Conservation (phyloP, 2,329 filamentous ascomycete species). For the Xylariaceae sp. region DNA sequence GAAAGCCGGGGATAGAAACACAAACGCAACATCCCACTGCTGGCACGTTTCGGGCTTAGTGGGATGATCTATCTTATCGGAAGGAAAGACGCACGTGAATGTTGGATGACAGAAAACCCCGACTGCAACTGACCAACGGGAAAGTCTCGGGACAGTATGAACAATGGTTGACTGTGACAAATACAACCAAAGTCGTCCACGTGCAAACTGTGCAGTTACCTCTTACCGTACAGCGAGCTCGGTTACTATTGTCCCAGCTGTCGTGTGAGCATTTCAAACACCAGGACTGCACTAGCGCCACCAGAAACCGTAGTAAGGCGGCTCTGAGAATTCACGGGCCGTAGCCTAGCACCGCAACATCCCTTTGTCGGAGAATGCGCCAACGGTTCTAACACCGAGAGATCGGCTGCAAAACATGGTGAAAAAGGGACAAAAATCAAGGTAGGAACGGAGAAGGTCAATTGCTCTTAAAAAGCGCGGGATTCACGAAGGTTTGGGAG, state of each 20-base stretch:
- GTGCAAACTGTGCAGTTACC: not conserved
- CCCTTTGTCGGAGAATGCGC: not conserved
- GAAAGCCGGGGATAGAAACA: constrained; percentile 8
- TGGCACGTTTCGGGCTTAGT: not conserved
- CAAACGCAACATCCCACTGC: not conserved
- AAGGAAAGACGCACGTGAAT: not conserved
- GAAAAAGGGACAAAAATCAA: not conserved
- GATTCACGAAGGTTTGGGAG: not conserved
- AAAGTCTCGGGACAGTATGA: not conserved
- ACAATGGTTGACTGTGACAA: not conserved
- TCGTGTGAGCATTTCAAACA: not conserved
- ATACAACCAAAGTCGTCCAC: not conserved
- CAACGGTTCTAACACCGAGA: not conserved
- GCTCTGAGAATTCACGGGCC: not conserved
- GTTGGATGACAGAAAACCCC: not conserved
- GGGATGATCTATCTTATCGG: not conserved
- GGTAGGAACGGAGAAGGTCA: not conserved
- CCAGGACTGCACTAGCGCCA: not conserved
- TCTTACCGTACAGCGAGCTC: not conserved
- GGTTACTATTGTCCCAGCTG: not conserved
- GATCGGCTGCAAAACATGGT: not conserved
- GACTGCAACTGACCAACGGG: not conserved
- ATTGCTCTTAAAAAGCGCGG: not conserved
- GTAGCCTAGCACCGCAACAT: not conserved
- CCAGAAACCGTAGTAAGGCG: not conserved